These are phyloP conservation scores for Elongisporangium prolatum DNA, from an alignment of 352 stramenopile species.

Conservation along the genomic window DNA sequence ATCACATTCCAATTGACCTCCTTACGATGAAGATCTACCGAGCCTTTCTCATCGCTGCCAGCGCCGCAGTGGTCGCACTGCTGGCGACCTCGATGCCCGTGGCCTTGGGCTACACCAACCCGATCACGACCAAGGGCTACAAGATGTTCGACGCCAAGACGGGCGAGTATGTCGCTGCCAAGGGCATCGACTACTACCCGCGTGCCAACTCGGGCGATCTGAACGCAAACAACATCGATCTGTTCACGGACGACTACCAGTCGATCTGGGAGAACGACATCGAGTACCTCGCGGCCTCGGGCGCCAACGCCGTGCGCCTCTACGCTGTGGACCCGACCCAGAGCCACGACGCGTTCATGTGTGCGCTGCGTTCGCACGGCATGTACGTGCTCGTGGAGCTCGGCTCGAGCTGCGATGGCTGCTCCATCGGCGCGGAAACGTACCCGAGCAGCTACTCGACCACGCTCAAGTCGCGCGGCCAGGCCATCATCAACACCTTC, in stretches of 20 bases:
- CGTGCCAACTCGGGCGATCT: slow-evolving; percentile 72
- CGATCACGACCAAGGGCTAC: slow-evolving; percentile 53
- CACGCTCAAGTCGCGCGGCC: slow-evolving; percentile 56
- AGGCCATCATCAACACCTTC: slow-evolving; percentile 78
- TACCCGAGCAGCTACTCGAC: slow-evolving; percentile 55
- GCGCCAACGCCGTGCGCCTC: slow-evolving; percentile 74
- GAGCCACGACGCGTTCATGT: slow-evolving; percentile 89
- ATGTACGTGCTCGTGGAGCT: slow-evolving; percentile 78
- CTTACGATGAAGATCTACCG: not conserved
- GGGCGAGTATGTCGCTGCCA: slow-evolving; percentile 58
- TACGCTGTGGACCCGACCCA: slow-evolving; percentile 83
- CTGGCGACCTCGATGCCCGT: slow-evolving; percentile 3
- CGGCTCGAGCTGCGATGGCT: slow-evolving; percentile 50
- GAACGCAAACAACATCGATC: slow-evolving; percentile 73
- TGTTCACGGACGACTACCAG: slow-evolving; percentile 76
- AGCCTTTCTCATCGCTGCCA: slow-evolving; percentile 3
- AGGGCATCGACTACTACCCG: slow-evolving; percentile 85
- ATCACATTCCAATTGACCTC: not conserved
- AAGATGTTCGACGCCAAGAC: slow-evolving; percentile 79
- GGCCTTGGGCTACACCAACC: slow-evolving; percentile 36
- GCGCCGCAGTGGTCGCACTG: slow-evolving; percentile 10
- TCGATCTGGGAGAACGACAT: slow-evolving; percentile 71
- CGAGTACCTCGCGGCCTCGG: slow-evolving; percentile 42
- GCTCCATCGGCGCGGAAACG: slow-evolving; percentile 44
- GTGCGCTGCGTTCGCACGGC: slow-evolving; percentile 55